Evolutionary conservation across 345 rosid genomes (phyloP).

Genomic region (Eutrema japonicum): DNA sequence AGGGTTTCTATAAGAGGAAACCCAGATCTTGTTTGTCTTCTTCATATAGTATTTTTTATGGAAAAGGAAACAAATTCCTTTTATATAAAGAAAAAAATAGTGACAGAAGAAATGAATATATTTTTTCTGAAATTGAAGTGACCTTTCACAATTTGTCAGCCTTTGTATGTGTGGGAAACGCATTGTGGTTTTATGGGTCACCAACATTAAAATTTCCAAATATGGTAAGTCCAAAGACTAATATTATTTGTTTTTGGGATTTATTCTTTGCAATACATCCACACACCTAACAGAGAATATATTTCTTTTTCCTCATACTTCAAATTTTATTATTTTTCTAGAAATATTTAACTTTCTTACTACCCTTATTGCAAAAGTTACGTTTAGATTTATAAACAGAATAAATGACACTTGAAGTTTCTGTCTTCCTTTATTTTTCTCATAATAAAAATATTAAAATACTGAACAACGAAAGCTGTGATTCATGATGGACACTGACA

Average conservation of each 20-base stretch:
- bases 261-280: constrained; percentile 40
- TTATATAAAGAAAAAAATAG: background rate
- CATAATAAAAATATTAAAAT: background rate
- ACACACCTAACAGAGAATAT: constrained; percentile 42
- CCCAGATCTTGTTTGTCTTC: constrained; percentile 23
- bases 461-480: constrained; percentile 32
- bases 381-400: background rate
- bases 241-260: constrained; percentile 37
- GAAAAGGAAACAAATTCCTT: constrained; percentile 11
- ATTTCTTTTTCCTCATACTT: constrained; percentile 20
- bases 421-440: constrained; percentile 3
- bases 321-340: constrained; percentile 1
- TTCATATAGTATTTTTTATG: constrained; percentile 20
- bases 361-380: constrained; percentile 46
- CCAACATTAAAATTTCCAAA: constrained; percentile 45
- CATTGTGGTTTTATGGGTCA: constrained; percentile 33
- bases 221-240: constrained; percentile 38
- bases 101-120: constrained; percentile 25
- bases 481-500: constrained; percentile 36
- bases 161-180: constrained; percentile 34
- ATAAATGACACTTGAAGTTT: constrained; percentile 31
- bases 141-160: constrained; percentile 40
- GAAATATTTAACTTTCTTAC: background rate
- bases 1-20: constrained; percentile 43
- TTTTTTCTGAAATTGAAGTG: constrained; percentile 19